phyloP scores from a whole-genome alignment of 139 green algal species.

The Trebouxia sp. region DNA sequence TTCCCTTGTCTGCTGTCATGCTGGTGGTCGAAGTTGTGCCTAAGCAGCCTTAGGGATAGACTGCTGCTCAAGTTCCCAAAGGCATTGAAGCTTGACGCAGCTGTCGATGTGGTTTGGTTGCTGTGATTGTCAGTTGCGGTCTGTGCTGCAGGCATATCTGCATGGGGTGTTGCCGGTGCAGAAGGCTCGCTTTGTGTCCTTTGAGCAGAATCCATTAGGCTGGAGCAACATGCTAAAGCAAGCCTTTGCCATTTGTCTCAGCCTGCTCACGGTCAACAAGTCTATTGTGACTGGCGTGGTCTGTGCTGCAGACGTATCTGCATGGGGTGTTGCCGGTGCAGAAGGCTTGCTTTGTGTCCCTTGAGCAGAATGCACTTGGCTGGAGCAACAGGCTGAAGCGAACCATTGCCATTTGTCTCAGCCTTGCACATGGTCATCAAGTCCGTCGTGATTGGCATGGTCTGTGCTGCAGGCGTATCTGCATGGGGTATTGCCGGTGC shows the following conservation, averaged over 20 bases:
- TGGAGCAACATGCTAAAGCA: conserved; percentile 4
- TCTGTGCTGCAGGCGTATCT: background rate
- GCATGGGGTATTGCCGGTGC: background rate
- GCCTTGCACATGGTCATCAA: background rate
- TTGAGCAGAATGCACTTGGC: background rate
- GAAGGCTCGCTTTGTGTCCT: background rate
- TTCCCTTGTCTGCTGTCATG: background rate
- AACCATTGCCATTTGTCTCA: background rate
- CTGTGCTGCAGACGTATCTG: background rate
- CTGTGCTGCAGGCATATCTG: background rate
- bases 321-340: conserved; percentile 6
- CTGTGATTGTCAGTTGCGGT: background rate
- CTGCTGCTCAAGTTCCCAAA: background rate
- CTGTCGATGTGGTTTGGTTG: conserved; percentile 12
- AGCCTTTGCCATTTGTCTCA: background rate
- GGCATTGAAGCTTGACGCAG: background rate
- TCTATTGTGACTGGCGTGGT: background rate
- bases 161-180: conserved; percentile 6
- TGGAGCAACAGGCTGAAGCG: conserved; percentile 8
- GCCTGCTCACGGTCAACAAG: background rate
- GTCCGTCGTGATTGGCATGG: no score
- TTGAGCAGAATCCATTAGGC: background rate
- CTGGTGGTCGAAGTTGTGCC: background rate
- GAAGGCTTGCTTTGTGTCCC: background rate
- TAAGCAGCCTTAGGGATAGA: background rate